Evolutionary conservation across 352 stramenopile species (phyloP).

Genomic region (Phytophthora brassicae): DNA sequence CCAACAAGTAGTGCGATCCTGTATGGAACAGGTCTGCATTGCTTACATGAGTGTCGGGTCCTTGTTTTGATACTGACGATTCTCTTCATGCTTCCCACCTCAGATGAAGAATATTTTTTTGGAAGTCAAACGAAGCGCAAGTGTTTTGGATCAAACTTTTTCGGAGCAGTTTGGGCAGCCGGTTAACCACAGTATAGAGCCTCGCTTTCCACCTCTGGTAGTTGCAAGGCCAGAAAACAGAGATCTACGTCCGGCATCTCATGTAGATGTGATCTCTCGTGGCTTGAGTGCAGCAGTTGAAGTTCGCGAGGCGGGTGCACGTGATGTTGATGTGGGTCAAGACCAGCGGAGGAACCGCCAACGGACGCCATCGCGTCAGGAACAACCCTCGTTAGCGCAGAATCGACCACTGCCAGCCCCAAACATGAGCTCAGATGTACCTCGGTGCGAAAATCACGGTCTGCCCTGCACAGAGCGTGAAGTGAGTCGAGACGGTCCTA

Average conservation of each 20-base stretch:
- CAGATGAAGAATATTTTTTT: slow-evolving; percentile 83
- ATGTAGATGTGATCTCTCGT: neutral
- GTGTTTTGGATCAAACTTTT: slow-evolving; percentile 91
- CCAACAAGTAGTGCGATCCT: slow-evolving; percentile 73
- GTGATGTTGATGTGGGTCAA: slow-evolving; percentile 1
- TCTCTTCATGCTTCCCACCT: neutral
- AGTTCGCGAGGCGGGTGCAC: slow-evolving; percentile 11
- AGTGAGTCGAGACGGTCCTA: slow-evolving; percentile 67
- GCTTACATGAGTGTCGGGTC: neutral
- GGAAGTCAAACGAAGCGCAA: slow-evolving; percentile 70
- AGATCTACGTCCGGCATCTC: slow-evolving; percentile 6
- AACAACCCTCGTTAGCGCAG: neutral
- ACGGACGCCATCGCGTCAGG: slow-evolving; percentile 10
- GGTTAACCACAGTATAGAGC: slow-evolving; percentile 17
- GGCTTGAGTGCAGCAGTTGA: slow-evolving; percentile 4
- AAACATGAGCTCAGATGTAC: slow-evolving; percentile 20
- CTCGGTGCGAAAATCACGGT: slow-evolving; percentile 51
- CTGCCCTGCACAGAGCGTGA: slow-evolving; percentile 54
- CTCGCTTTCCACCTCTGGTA: slow-evolving; percentile 5
- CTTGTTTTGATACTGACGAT: neutral
- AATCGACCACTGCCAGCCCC: neutral
- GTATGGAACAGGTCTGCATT: slow-evolving; percentile 84
- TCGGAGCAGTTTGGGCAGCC: slow-evolving; percentile 82
- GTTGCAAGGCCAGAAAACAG: neutral
- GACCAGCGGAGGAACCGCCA: slow-evolving; percentile 10